Evolutionary conservation across 768 basidiomycete species (phyloP).

Genomic region (Amanita brunnescens): DNA sequence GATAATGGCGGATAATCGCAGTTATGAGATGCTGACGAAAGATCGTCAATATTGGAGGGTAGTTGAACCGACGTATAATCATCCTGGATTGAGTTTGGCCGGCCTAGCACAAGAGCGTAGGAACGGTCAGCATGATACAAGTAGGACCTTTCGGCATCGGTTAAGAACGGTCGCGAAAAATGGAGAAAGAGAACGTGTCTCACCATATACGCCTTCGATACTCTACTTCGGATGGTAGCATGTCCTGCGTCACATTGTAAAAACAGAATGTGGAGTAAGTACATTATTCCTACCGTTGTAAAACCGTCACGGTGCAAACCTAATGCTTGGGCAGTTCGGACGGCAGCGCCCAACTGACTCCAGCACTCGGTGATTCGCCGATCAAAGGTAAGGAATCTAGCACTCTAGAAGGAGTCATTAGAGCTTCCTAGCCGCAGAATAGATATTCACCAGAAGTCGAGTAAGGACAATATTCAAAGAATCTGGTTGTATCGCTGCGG

Average conservation of each 20-base stretch:
- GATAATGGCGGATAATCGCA: slow-evolving; percentile 50
- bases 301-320: slow-evolving; percentile 87
- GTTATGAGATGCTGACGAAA: slow-evolving; percentile 33
- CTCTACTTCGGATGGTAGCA: slow-evolving; percentile 72
- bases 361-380: slow-evolving; percentile 91
- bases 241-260: slow-evolving; percentile 34
- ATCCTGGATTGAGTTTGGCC: slow-evolving; percentile 85
- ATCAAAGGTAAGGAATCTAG: slow-evolving; percentile 59
- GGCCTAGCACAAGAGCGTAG: slow-evolving; percentile 83
- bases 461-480: slow-evolving; percentile 89
- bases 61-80: slow-evolving; percentile 78
- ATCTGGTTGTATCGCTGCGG: slow-evolving; percentile 90
- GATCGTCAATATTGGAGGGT: slow-evolving; percentile 67
- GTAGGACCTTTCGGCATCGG: slow-evolving; percentile 51
- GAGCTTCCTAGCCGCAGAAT: not conserved
- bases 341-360: slow-evolving; percentile 90
- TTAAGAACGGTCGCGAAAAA: not conserved
- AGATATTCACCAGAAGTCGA: slow-evolving; percentile 64
- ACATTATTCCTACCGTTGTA: slow-evolving; percentile 48
- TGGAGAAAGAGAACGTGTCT: not conserved
- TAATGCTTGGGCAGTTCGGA: slow-evolving; percentile 88
- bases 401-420: slow-evolving; percentile 34
- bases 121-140: slow-evolving; percentile 92
- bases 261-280: slow-evolving; percentile 2
- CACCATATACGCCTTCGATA: slow-evolving; percentile 89